phyloP scores from a whole-genome alignment of 148 eudicot genomes.

The Fallopia convolvulus region DNA sequence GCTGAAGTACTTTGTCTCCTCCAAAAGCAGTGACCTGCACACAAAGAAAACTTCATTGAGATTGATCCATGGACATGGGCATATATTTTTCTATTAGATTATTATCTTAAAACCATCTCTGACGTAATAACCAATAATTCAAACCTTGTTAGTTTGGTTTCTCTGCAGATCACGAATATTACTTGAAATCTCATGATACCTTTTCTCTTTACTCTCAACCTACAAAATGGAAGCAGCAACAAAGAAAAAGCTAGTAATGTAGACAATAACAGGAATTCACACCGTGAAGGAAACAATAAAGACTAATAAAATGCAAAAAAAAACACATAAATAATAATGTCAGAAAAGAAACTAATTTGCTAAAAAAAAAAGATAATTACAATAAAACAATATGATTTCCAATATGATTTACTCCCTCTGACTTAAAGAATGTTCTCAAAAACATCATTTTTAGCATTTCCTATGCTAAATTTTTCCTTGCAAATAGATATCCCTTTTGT shows the following conservation, averaged over 20 bases:
- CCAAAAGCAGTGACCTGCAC: slow-evolving; percentile 91
- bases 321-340: not conserved
- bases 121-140: slow-evolving; percentile 10
- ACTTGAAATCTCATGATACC: slow-evolving; percentile 26
- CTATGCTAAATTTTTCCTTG: not conserved
- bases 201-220: slow-evolving; percentile 45
- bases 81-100: not conserved
- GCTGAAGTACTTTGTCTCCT: slow-evolving; percentile 56
- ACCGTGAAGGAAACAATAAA: not conserved
- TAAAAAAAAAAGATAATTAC: not conserved
- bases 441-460: not conserved
- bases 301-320: not conserved
- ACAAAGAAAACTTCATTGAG: slow-evolving; percentile 11
- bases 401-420: not conserved
- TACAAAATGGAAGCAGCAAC: slow-evolving; percentile 16
- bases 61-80: not conserved
- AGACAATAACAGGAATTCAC: not conserved
- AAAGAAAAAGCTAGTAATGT: not conserved
- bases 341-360: not conserved
- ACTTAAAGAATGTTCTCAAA: not conserved
- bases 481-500: not conserved
- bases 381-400: not conserved
- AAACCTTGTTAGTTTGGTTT: slow-evolving; percentile 70
- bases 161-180: slow-evolving; percentile 40
- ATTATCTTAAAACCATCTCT: not conserved